A percentile compares a stretch with the other conserved stretches of the same genome.
Conservation (phyloP, 176 grass and related monocot genomes). For the Tillandsia leiboldiana region DNA sequence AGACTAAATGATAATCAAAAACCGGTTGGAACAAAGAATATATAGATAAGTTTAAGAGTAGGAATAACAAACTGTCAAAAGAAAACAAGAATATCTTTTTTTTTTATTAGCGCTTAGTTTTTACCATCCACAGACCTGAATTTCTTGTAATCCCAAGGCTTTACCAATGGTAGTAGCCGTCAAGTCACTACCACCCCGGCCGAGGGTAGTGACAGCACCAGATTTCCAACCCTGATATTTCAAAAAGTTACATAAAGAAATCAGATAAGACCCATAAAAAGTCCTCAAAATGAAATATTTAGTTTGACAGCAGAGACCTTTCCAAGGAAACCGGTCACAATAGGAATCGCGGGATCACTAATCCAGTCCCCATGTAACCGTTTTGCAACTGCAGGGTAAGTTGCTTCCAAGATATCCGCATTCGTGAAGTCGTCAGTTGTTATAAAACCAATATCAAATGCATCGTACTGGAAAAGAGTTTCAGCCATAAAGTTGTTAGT, state of each 20-base stretch:
- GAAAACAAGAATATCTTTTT: not conserved
- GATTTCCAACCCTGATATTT: conserved; percentile 76
- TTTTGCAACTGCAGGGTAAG: conserved; percentile 87
- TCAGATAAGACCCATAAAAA: conserved; percentile 1
- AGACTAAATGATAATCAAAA: not conserved
- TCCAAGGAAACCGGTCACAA: conserved; percentile 94
- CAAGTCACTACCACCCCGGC: conserved; percentile 85
- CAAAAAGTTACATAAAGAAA: not conserved
- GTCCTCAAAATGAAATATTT: conserved; percentile 2
- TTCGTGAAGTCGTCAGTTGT: conserved; percentile 88
- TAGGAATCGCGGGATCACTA: conserved; percentile 65
- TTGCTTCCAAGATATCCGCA: conserved; percentile 90
- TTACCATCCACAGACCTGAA: conserved; percentile 45
- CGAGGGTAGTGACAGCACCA: conserved; percentile 81
- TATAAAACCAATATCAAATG: conserved; percentile 92
- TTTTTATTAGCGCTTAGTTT: not conserved
- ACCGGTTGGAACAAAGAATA: not conserved
- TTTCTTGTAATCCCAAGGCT: conserved; percentile 96
- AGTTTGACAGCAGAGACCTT: conserved; percentile 40
- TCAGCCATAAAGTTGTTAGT: conserved; percentile 2
- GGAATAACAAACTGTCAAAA: not conserved
- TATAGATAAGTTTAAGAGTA: not conserved
- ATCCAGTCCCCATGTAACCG: conserved; percentile 78
- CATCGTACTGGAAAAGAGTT: conserved; percentile 54
- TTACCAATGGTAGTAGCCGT: conserved; percentile 96